Evolutionary conservation across 2,329 filamentous ascomycete species (phyloP).

Genomic region (Epichloe elymi): DNA sequence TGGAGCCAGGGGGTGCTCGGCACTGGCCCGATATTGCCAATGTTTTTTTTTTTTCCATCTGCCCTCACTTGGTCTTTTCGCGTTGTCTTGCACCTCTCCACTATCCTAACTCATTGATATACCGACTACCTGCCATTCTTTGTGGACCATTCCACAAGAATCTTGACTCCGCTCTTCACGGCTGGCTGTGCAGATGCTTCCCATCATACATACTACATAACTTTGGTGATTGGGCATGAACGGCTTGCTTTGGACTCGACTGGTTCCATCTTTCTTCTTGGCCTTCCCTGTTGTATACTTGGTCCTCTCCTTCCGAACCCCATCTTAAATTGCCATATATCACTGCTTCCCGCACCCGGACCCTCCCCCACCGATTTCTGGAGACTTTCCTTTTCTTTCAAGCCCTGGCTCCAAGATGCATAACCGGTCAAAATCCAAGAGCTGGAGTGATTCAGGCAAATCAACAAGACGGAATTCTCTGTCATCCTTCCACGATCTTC

Average conservation of each 20-base stretch:
- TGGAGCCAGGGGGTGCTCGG: not conserved
- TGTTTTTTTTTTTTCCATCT: too few relatives aligned
- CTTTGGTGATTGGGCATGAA: conserved; percentile 1
- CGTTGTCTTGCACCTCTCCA: not conserved
- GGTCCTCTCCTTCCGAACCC: too few relatives aligned
- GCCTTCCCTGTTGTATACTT: too few relatives aligned
- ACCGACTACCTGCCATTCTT: not conserved
- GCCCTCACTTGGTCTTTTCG: not conserved
- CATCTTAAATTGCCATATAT: not conserved
- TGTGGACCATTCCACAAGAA: not conserved
- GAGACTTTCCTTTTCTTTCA: not conserved
- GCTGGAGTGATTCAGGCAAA: conserved; percentile 3
- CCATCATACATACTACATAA: not conserved
- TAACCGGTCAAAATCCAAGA: not conserved
- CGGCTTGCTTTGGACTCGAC: not conserved
- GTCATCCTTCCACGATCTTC: not conserved
- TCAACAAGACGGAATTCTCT: conserved; percentile 3
- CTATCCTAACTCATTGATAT: not conserved
- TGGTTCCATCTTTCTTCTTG: too few relatives aligned
- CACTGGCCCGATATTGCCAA: not conserved
- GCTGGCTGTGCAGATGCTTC: conserved; percentile 1
- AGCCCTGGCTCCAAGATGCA: not conserved
- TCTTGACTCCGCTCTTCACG: not conserved
- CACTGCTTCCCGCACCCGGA: not conserved
- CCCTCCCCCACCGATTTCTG: not conserved